phyloP scores from a whole-genome alignment of 1,284 basidiomycete species.

The Moniliophthora roreri region DNA sequence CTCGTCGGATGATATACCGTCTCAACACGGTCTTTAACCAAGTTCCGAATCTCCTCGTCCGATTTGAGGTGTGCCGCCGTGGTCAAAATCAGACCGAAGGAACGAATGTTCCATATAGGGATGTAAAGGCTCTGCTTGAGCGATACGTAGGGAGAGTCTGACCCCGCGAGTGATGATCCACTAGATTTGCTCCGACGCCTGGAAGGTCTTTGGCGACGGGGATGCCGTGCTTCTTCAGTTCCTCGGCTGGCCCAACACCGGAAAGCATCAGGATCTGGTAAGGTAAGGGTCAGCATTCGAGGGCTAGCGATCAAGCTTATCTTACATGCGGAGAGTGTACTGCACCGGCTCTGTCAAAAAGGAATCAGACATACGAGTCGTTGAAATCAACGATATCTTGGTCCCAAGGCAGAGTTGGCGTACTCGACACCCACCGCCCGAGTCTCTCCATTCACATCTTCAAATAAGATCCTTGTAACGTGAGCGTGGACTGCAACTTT shows the following conservation, averaged over 20 bases:
- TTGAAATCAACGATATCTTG: conserved; percentile 26
- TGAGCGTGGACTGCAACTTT: conserved; percentile 53
- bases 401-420: conserved; percentile 31
- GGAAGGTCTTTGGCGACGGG: conserved; percentile 53
- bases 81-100: conserved; percentile 41
- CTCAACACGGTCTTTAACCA: conserved; percentile 48
- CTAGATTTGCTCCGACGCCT: conserved; percentile 59
- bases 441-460: conserved; percentile 36
- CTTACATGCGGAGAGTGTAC: conserved; percentile 61
- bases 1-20: conserved; percentile 28
- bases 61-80: conserved; percentile 36
- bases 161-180: conserved; percentile 62
- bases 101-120: conserved; percentile 43
- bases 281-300: conserved; percentile 9
- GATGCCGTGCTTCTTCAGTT: conserved; percentile 50
- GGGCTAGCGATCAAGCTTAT: conserved; percentile 7
- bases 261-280: conserved; percentile 67
- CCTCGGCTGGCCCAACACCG: conserved; percentile 59
- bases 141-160: conserved; percentile 48
- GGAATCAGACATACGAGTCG: not conserved
- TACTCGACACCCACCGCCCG: conserved; percentile 66
- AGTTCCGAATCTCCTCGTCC: conserved; percentile 41
- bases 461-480: conserved; percentile 61
- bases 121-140: conserved; percentile 48
- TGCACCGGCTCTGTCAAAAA: conserved; percentile 54